Conservation (phyloP, 2,329 filamentous ascomycete genomes). For the Colletotrichum viniferum region DNA sequence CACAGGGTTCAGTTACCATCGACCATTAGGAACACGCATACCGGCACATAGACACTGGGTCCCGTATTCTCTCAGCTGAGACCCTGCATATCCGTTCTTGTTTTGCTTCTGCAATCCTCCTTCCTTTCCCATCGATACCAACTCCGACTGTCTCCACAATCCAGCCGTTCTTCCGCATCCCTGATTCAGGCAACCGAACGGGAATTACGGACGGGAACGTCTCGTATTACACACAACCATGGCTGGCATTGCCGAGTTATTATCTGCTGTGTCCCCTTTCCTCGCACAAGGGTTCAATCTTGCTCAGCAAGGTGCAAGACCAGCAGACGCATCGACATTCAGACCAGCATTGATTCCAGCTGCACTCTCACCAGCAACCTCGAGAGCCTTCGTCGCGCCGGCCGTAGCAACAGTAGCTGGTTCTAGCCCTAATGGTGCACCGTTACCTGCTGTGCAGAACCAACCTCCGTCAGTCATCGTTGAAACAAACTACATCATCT, state of each 20-base stretch:
- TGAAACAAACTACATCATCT: slow-evolving; percentile 3
- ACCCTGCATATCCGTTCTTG: not conserved
- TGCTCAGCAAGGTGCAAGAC: not conserved
- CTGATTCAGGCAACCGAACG: not conserved
- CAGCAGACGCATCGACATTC: not conserved
- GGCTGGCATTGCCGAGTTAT: not conserved
- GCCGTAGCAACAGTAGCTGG: not conserved
- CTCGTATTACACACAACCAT: not conserved
- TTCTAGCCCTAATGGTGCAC: not conserved
- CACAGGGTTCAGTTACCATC: not conserved
- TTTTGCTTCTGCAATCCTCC: not conserved
- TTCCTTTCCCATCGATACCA: not conserved
- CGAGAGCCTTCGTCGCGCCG: not conserved
- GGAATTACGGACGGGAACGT: not conserved
- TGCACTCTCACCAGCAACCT: not conserved
- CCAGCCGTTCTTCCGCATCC: not conserved
- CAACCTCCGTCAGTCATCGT: slow-evolving; percentile 1
- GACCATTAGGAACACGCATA: not conserved
- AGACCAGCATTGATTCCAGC: not conserved
- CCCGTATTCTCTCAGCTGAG: not conserved
- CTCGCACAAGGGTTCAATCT: not conserved
- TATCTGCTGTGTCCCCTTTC: not conserved
- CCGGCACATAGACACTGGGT: not conserved
- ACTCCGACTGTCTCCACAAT: not conserved
- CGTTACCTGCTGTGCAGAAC: not conserved